Conservation (phyloP, 495 filamentous ascomycete species). For the Daldinia childiae region DNA sequence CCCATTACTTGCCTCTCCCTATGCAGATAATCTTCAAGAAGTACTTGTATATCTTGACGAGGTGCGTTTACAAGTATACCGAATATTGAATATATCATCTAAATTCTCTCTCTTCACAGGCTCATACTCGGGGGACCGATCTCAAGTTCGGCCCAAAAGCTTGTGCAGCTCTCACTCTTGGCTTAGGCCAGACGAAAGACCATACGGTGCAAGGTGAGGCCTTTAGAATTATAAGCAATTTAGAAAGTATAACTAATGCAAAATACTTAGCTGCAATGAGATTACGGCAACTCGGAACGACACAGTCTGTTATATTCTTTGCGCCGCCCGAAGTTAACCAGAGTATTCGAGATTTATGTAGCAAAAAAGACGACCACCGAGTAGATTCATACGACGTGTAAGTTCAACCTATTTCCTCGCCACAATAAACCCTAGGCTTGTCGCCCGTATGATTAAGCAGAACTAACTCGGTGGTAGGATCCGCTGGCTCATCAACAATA, state of each 20-base stretch:
- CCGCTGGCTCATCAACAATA: slow-evolving; percentile 68
- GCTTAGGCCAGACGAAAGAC: slow-evolving; percentile 58
- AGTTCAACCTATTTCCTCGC: slow-evolving; percentile 7
- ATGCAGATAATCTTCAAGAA: slow-evolving; percentile 50
- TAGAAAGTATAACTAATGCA: not conserved
- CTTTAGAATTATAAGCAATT: not conserved
- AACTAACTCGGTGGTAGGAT: slow-evolving; percentile 45
- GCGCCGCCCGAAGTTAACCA: slow-evolving; percentile 56
- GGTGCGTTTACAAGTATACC: slow-evolving; percentile 4
- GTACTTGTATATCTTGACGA: slow-evolving; percentile 51
- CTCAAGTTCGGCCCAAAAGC: slow-evolving; percentile 53
- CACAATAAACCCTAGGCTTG: not conserved
- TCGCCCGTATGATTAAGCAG: not conserved
- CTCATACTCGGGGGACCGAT: slow-evolving; percentile 61
- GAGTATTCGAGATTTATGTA: slow-evolving; percentile 52
- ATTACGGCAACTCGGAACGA: slow-evolving; percentile 49
- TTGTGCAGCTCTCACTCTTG: slow-evolving; percentile 57
- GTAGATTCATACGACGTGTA: slow-evolving; percentile 62
- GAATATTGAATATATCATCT: not conserved
- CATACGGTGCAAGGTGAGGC: slow-evolving; percentile 54
- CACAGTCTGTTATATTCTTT: slow-evolving; percentile 51
- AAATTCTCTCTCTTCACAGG: slow-evolving; percentile 24
- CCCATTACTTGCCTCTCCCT: slow-evolving; percentile 53
- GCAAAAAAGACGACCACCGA: slow-evolving; percentile 27
- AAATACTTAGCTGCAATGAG: slow-evolving; percentile 53